Percentiles rank a stretch among this genome's conserved stretches.
phyloP scores from a whole-genome alignment of 805 yeast species.

The Spathaspora boniae region DNA sequence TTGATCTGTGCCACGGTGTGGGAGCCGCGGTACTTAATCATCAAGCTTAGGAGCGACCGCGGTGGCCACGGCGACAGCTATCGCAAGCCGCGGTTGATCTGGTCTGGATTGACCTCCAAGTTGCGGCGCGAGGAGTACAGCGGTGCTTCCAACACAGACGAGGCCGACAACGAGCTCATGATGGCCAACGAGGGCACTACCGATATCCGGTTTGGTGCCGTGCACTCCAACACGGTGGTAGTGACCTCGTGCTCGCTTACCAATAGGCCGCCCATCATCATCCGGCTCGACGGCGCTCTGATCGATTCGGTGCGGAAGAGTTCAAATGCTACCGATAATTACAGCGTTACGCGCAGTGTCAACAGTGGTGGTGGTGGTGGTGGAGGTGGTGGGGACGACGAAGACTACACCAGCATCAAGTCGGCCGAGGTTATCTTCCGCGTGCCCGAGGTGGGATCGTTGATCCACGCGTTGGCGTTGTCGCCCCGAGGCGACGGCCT shows the following conservation, averaged over 20 bases:
- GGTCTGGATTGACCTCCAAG: constrained; percentile 27
- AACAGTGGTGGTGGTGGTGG: constrained; percentile 19
- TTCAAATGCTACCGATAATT: constrained; percentile 10
- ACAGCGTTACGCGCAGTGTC: constrained; percentile 21
- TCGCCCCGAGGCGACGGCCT: constrained; percentile 87
- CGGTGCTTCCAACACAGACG: constrained; percentile 11
- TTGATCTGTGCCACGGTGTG: constrained; percentile 72
- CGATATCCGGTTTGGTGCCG: constrained; percentile 54
- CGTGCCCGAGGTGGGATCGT: constrained; percentile 76
- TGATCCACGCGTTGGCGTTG: constrained; percentile 67
- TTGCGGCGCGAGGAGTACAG: no score
- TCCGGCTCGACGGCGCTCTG: constrained; percentile 41
- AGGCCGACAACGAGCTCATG: constrained; percentile 26
- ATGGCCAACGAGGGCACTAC: constrained; percentile 90
- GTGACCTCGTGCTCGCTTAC: constrained; percentile 38
- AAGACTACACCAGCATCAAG: constrained; percentile 17
- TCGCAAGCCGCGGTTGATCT: constrained; percentile 36
- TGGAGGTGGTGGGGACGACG: constrained; percentile 19
- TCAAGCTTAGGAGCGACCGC: constrained; percentile 59
- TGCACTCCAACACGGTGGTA: constrained; percentile 31
- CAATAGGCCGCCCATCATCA: constrained; percentile 27
- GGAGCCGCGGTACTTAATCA: constrained; percentile 76
- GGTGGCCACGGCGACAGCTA: constrained; percentile 43
- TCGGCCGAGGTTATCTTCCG: constrained; percentile 41
- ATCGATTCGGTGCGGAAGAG: constrained; percentile 35